Conservation (phyloP, 2,329 filamentous ascomycete species). For the Aspergillus sp. region DNA sequence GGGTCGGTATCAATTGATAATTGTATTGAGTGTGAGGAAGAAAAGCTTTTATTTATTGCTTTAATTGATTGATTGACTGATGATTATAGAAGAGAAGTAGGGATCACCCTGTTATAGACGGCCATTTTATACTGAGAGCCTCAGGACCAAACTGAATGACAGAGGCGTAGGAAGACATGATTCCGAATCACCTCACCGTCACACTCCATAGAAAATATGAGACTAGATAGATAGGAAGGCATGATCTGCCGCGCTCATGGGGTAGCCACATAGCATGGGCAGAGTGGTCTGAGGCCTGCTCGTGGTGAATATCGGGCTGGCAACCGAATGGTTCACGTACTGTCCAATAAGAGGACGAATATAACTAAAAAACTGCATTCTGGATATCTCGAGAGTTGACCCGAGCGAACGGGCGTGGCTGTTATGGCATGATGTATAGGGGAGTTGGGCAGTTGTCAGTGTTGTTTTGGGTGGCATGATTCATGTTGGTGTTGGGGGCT, state of each 20-base stretch:
- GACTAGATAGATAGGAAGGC: not conserved
- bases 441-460: not conserved
- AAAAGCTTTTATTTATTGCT: not conserved
- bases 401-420: not conserved
- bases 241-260: not conserved
- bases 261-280: not conserved
- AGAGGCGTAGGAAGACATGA: not conserved
- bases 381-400: not conserved
- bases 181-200: conserved; percentile 9
- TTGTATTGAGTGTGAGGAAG: not conserved
- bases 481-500: not conserved
- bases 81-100: not conserved
- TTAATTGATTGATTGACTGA: not conserved
- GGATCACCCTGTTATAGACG: not conserved
- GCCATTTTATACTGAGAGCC: not conserved
- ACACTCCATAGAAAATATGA: not conserved
- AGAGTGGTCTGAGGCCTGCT: conserved; percentile 2
- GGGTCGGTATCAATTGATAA: not conserved
- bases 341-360: not conserved
- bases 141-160: not conserved
- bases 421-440: not conserved
- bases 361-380: conserved; percentile 1
- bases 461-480: conserved; percentile 1
- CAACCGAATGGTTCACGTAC: not conserved
- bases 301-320: not conserved